Evolutionary conservation across 495 filamentous ascomycete genomes (phyloP), one percentile per base, ranked within the genome.

Genomic region (Jackrogersella minutella): DNA sequence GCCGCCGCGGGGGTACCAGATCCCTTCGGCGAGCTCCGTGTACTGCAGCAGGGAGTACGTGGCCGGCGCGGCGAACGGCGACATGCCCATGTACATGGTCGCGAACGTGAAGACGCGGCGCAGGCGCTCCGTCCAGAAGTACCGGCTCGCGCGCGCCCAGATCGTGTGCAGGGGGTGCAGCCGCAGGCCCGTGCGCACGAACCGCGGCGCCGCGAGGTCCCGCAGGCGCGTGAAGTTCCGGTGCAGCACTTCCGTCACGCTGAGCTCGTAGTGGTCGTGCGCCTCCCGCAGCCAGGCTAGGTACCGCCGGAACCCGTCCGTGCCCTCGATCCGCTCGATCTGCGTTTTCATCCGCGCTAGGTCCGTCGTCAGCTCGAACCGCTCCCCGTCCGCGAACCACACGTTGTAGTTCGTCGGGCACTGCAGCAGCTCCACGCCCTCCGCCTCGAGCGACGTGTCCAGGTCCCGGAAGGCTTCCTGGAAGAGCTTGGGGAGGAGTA

Each of bases 11-110:
- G 88, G 89, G 74, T 91, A 91, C 86, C 88, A 90, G 31, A 91
- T 90, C 0, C 89, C 89, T 76, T 91, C 87, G 6, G 85, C 83
- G 10, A 90, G 74, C 75, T 91, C 89, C 8, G 87, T 88, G 74
- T 91, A 91, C 70, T 91, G 89, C 39, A 91, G 77, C 65, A 91
- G 76, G 24, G 82, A 86, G 76, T 91, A 91, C 17, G 89, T 91
- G 1, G 85, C 87, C 5, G 89, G 89, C 0, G 89, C 89, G 58
- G 90, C 86, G 73, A 87, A 91, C 1, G 89, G 89, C 60, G 78
- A 84, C 89, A 91, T 91, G 0, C 89, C 89, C 81, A 91, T 87
- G 68, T 91, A 91, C 89, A 91, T 91, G 61, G 86, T 90, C 26
- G 85, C 87, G 72, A 91, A 91, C 8, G 88, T 90, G 66, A 90